phyloP scores from a whole-genome alignment of 2,329 filamentous ascomycete species.

The Cytospora paraplurivora region DNA sequence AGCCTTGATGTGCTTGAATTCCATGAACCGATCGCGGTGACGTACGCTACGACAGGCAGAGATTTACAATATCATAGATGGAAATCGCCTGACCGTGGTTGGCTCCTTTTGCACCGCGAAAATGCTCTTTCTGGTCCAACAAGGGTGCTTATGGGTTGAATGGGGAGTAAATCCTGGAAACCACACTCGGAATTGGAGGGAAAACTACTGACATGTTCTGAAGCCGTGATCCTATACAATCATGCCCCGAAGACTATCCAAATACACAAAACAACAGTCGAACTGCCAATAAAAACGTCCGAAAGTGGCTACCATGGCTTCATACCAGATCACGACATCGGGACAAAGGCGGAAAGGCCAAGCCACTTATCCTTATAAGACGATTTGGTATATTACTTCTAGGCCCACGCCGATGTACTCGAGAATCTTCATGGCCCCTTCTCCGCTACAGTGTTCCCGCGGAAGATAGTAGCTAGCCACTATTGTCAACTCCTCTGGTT shows the following conservation, averaged over 20 bases:
- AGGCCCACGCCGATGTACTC: neutral
- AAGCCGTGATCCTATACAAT: constrained; percentile 17
- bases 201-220: neutral
- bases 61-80: constrained; percentile 18
- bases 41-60: constrained; percentile 13
- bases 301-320: constrained; percentile 21
- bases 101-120: constrained; percentile 20
- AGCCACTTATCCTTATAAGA: constrained; percentile 3
- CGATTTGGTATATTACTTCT: constrained; percentile 15
- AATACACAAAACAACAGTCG: neutral
- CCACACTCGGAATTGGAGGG: rapidly evolving
- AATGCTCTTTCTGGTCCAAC: constrained; percentile 22
- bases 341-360: neutral
- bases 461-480: constrained; percentile 18
- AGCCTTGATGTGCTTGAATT: neutral
- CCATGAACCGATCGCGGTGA: neutral
- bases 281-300: constrained; percentile 1
- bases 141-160: neutral
- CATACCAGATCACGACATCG: constrained; percentile 17
- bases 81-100: constrained; percentile 4
- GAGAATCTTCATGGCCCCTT: neutral
- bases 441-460: constrained; percentile 8
- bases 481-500: constrained; percentile 25
- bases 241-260: constrained; percentile 5
- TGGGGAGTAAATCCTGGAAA: neutral